Evolutionary conservation across 352 stramenopile genomes (phyloP).

Genomic region (Pythium apleroticum): DNA sequence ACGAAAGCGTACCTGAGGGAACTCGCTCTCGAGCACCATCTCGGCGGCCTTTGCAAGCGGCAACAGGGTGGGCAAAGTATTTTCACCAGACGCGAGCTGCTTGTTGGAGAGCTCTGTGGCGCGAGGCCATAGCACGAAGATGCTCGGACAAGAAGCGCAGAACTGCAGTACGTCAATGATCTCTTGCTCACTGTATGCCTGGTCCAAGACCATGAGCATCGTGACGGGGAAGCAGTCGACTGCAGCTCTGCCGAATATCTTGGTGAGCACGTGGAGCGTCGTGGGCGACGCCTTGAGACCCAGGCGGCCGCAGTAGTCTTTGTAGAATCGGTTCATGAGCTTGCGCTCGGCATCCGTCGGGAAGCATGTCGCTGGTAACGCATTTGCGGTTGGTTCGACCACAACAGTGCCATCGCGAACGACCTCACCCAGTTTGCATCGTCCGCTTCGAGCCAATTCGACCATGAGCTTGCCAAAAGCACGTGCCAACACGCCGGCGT

Average conservation of each 20-base stretch:
- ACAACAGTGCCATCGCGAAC: background rate
- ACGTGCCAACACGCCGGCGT: conserved; percentile 15
- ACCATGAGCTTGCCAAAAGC: conserved; percentile 42
- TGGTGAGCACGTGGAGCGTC: conserved; percentile 49
- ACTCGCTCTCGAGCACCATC: conserved; percentile 46
- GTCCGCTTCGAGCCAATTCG: conserved; percentile 34
- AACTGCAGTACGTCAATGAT: conserved; percentile 37
- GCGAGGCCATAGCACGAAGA: conserved; percentile 43
- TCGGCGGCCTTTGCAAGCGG: conserved; percentile 44
- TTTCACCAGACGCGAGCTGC: background rate
- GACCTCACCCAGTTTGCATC: conserved; percentile 32
- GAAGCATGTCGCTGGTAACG: background rate
- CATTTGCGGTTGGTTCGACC: background rate
- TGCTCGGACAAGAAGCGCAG: conserved; percentile 28
- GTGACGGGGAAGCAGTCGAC: conserved; percentile 56
- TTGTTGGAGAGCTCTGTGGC: background rate
- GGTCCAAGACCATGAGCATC: conserved; percentile 56
- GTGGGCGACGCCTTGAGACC: conserved; percentile 43
- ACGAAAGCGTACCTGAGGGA: conserved; percentile 41
- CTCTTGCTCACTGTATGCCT: conserved; percentile 32
- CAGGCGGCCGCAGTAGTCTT: conserved; percentile 45
- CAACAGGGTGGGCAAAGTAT: conserved; percentile 3
- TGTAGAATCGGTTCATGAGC: conserved; percentile 68
- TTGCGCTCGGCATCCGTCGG: conserved; percentile 41
- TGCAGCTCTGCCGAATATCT: conserved; percentile 44